Evolutionary conservation across 176 grass and related monocot genomes (phyloP), one percentile per base, ranked within the genome.

Genomic region (Chrysopogon serrulatus): DNA sequence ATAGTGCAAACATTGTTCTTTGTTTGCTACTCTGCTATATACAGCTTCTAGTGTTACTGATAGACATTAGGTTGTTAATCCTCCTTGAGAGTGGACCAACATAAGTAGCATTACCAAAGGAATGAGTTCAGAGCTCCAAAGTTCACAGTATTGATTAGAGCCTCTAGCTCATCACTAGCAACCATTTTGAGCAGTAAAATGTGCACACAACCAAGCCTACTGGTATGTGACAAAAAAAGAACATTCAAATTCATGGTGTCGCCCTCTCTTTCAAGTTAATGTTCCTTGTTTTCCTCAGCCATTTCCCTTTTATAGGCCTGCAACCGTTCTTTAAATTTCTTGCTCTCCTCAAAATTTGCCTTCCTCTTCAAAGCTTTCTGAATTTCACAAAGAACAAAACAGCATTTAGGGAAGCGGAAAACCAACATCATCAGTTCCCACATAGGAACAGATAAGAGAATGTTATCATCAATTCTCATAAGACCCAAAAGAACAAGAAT

Each of bases 331-430:
- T 95, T 95, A 48, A 98, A 90, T 64, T 93, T 95, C 65, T 91
- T 95, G 85, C 93, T 98, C 77, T 88, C 80, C 82, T 98, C 91
- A 71, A 93, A 95, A 47, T 98, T 95, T 17, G 77, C 91, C 85
- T 95, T 98, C 53, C 93, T 74, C 78, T 98, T 98, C 71, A 93
- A 84, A 74, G 96, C 83, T 98, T 95, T 98, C 91, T 93, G 86
- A 63, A 87, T 67, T 73, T 51, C 16, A 91, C 42, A 84, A 77
- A 23, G 15, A 62, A 48, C 15, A 68, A 48, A 65, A 56, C 2
- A 17, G 19, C 34, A 85, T 74, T 68, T 59, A 85, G 66, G 62
- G 13, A 75, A 85, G 61, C 0, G 2, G 45, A 69, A 78, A 70
- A 65, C 6, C 51, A 66, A 41, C 21, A 78, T 35, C 30, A 33